These are phyloP conservation scores for Ophiostoma sp. DNA, from an alignment of 2,329 filamentous ascomycete species.

Conservation along the genomic window DNA sequence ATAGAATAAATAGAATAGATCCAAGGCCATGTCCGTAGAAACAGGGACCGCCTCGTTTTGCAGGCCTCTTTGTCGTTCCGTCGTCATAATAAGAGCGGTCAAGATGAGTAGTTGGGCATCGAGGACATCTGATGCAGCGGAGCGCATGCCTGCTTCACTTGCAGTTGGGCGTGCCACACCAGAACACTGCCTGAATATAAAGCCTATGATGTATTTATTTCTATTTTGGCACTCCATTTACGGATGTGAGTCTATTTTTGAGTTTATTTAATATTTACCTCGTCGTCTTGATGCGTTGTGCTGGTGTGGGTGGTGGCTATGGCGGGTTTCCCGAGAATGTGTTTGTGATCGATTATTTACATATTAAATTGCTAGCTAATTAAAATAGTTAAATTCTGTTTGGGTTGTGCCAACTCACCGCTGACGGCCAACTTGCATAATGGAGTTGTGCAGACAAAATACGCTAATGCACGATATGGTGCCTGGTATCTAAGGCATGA, in stretches of 20 bases:
- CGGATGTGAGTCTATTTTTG: too few relatives aligned
- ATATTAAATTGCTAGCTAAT: background rate
- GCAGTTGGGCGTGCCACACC: constrained; percentile 2
- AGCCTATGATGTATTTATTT: background rate
- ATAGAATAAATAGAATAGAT: background rate
- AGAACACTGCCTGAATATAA: background rate
- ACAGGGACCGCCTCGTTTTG: background rate
- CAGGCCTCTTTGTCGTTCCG: background rate
- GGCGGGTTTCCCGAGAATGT: background rate
- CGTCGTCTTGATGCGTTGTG: background rate
- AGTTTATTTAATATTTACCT: background rate
- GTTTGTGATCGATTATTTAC: background rate
- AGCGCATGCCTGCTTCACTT: background rate
- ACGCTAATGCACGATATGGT: constrained; percentile 6
- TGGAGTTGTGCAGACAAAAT: background rate
- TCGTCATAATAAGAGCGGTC: constrained; percentile 8
- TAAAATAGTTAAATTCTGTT: background rate
- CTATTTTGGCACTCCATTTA: background rate
- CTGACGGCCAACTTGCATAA: constrained; percentile 3
- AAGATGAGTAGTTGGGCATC: constrained; percentile 4
- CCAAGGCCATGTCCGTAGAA: background rate
- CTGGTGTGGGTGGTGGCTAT: constrained; percentile 8
- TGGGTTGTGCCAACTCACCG: background rate
- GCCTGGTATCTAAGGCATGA: background rate
- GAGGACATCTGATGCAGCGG: background rate